A percentile compares a stretch with the other conserved stretches of the same genome.
These are phyloP conservation scores for Cyberlindnera amylophila DNA, from an alignment of 805 yeast species.

Conservation along the genomic window DNA sequence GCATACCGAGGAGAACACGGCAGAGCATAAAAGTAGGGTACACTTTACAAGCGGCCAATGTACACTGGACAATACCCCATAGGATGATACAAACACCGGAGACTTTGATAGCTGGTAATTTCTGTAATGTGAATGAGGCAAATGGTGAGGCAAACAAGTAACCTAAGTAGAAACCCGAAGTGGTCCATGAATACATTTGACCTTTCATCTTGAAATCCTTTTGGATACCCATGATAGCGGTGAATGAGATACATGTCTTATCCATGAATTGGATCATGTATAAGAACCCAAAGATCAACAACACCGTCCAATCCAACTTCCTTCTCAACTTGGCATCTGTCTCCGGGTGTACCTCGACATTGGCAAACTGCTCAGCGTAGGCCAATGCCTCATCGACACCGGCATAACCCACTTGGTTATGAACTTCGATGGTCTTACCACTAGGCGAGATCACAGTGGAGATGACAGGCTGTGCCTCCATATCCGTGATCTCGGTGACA, in stretches of 20 bases:
- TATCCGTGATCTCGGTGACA: constrained; percentile 7
- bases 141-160: constrained; percentile 48
- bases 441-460: constrained; percentile 14
- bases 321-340: constrained; percentile 32
- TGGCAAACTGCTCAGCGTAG: constrained; percentile 13
- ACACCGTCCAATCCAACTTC: constrained; percentile 35
- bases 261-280: constrained; percentile 40
- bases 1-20: constrained; percentile 45
- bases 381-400: constrained; percentile 24
- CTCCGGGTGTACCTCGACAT: constrained; percentile 22
- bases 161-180: constrained; percentile 52
- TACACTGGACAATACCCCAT: constrained; percentile 46
- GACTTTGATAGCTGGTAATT: constrained; percentile 34
- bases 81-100: constrained; percentile 40
- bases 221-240: constrained; percentile 42
- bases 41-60: constrained; percentile 37
- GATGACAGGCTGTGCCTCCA: constrained; percentile 12
- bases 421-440: constrained; percentile 11
- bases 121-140: constrained; percentile 40
- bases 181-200: constrained; percentile 40
- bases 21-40: constrained; percentile 43
- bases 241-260: constrained; percentile 37
- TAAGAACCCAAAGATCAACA: constrained; percentile 31
- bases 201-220: constrained; percentile 40
- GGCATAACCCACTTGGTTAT: background rate